Percentiles rank a stretch among this genome's conserved stretches.
Evolutionary conservation across 2,329 filamentous ascomycete species (phyloP).

Genomic region (Amauroascus verrucosus): DNA sequence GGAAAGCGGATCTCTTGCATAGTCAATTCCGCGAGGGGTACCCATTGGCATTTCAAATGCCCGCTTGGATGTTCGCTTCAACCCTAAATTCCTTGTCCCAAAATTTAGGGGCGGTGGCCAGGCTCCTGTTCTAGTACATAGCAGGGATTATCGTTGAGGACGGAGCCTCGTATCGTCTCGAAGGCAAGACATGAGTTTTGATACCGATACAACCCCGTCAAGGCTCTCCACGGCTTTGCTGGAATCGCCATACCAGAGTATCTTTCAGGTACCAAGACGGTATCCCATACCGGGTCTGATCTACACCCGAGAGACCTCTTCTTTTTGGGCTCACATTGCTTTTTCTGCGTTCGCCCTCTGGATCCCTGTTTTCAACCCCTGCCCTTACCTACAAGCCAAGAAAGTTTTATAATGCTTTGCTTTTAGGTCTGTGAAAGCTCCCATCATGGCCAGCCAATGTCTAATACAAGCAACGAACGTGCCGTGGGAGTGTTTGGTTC

Average conservation of each 20-base stretch:
- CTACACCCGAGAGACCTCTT: background rate
- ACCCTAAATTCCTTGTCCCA: background rate
- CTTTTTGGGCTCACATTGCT: constrained; percentile 1
- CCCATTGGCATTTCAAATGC: constrained; percentile 1
- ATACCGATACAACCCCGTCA: constrained; percentile 7
- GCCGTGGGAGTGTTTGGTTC: background rate
- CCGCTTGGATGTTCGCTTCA: background rate
- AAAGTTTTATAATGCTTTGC: background rate
- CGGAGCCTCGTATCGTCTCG: constrained; percentile 9
- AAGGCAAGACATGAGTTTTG: background rate
- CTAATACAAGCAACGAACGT: background rate
- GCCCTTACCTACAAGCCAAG: background rate
- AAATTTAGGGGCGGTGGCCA: background rate
- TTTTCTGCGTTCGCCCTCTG: background rate
- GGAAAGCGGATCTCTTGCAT: background rate
- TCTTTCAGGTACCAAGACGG: constrained; percentile 2
- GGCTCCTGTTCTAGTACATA: background rate
- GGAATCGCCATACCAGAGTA: background rate
- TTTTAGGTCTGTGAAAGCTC: background rate
- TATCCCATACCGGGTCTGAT: constrained; percentile 8
- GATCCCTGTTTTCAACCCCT: background rate
- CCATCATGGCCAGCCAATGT: background rate
- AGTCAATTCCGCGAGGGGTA: background rate
- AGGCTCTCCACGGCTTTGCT: background rate
- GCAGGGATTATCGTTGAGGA: constrained; percentile 7